Base-by-base conservation (phyloP, 257 asterid genomes). In the Apocynum venetum region DNA sequence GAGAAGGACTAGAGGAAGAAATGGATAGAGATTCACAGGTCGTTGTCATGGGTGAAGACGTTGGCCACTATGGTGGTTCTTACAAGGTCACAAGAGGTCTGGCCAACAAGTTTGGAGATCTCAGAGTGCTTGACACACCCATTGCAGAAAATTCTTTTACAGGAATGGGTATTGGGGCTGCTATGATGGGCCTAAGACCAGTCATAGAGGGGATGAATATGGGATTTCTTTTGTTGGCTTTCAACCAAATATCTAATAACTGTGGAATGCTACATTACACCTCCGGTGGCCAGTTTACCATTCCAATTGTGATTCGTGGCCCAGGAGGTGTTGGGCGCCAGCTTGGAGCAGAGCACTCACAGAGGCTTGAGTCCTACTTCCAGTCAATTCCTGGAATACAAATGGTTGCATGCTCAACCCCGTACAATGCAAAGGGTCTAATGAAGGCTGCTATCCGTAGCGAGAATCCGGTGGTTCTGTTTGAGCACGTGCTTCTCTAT, bases 261-360 rank as follows among this genome's bases (percentile, higher is more conserved):
- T 87, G 91, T 76, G 91, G 91, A 44, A 87, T 87, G 91, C 84
- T 87, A 51, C 91, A 87, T 86, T 85, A 87, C 81, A 87, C 91
- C 44, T 87, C 91, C 4, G 91, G 91, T 43, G 91, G 91, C 48
- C 91, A 87, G 74, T 87, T 87, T 83, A 82, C 89, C 20, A 87
- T 87, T 71, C 91, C 91, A 49, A 79, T 89, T 11, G 91, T 87
- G 49, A 87, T 87, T 31, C 91, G 91, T 8, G 91, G 91, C n/a
- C 91, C 91, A 12, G 91, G 91, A 69, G 91, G 91, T 19, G 89
- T 87, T 52, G 91, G 91, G 40, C 89, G 91, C 80, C 91, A 87
- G 71, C 91, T 87, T 11, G 91, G 91, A 46, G 91, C 91, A 1
- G 91, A 87, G 81, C 91, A 87, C 61, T 87, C 91, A 4, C 91